phyloP scores from a whole-genome alignment of 2,329 filamentous ascomycete genomes.

The Colletotrichum magnum region DNA sequence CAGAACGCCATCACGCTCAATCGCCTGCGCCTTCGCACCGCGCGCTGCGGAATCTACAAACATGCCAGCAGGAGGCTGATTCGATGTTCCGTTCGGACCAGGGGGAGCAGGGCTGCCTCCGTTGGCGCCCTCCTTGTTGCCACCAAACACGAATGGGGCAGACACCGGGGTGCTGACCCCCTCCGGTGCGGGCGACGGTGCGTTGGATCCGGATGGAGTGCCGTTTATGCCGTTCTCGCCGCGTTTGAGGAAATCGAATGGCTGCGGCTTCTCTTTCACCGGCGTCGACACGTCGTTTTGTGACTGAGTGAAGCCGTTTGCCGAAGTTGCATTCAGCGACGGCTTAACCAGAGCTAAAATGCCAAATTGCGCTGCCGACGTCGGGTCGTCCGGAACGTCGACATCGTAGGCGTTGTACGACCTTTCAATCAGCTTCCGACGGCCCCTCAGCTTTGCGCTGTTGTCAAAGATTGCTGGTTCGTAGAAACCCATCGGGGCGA shows the following conservation, averaged over 20 bases:
- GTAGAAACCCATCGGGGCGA: slow-evolving; percentile 97
- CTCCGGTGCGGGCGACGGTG: slow-evolving; percentile 89
- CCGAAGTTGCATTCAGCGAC: slow-evolving; percentile 62
- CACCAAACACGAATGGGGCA: slow-evolving; percentile 69
- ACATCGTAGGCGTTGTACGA: slow-evolving; percentile 96
- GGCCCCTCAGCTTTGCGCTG: slow-evolving; percentile 81
- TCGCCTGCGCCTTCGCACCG: slow-evolving; percentile 68
- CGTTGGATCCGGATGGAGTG: slow-evolving; percentile 88
- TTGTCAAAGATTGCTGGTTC: slow-evolving; percentile 91
- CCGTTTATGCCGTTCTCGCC: slow-evolving; percentile 80
- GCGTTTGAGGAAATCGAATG: slow-evolving; percentile 76
- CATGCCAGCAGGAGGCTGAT: slow-evolving; percentile 58
- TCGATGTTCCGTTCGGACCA: slow-evolving; percentile 58
- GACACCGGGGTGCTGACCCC: slow-evolving; percentile 77
- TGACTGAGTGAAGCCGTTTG: slow-evolving; percentile 59
- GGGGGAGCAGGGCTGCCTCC: slow-evolving; percentile 67
- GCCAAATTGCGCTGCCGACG: slow-evolving; percentile 85
- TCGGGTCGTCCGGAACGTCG: slow-evolving; percentile 87
- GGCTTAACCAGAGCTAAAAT: slow-evolving; percentile 73
- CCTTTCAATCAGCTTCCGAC: slow-evolving; percentile 85
- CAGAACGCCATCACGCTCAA: slow-evolving; percentile 83
- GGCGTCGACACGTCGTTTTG: slow-evolving; percentile 69
- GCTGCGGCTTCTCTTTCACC: slow-evolving; percentile 74
- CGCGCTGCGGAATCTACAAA: slow-evolving; percentile 68
- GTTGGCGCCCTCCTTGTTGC: slow-evolving; percentile 59